A percentile compares a stretch with the other conserved stretches of the same genome.
phyloP scores from a whole-genome alignment of 495 filamentous ascomycete genomes.

The Durotheca rogersii region DNA sequence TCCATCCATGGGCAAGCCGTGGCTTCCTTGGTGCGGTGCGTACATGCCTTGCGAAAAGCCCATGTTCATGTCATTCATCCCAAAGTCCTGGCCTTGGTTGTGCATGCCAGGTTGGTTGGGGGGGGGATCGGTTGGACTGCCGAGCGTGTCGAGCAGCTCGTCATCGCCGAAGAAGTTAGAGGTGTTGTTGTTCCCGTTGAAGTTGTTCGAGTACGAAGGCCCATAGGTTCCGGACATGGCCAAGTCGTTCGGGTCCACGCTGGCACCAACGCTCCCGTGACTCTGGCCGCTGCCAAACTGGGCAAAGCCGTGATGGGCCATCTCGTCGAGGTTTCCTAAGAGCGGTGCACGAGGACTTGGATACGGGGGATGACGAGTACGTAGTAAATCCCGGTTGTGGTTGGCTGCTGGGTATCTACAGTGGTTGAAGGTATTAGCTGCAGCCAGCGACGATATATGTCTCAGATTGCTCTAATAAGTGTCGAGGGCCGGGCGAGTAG shows the following conservation, averaged over 20 bases:
- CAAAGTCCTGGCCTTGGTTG: slow-evolving; percentile 52
- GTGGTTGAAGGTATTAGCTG: neutral
- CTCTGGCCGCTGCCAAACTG: slow-evolving; percentile 64
- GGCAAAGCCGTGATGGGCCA: slow-evolving; percentile 62
- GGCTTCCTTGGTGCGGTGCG: slow-evolving; percentile 41
- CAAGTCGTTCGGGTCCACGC: slow-evolving; percentile 85
- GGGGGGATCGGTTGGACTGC: slow-evolving; percentile 47
- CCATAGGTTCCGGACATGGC: slow-evolving; percentile 58
- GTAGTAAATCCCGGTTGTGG: neutral
- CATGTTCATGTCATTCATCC: slow-evolving; percentile 51
- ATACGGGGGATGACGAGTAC: neutral
- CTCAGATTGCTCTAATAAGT: slow-evolving; percentile 23
- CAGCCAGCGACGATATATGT: neutral
- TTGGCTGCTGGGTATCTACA: neutral
- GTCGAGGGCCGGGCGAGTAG: slow-evolving; percentile 30
- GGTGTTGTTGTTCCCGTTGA: slow-evolving; percentile 40
- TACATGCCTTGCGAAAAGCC: slow-evolving; percentile 50
- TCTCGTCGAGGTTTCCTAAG: slow-evolving; percentile 32
- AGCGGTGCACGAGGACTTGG: slow-evolving; percentile 2
- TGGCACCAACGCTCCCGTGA: slow-evolving; percentile 52
- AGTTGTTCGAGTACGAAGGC: slow-evolving; percentile 44
- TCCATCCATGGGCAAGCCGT: slow-evolving; percentile 47
- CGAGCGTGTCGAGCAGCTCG: slow-evolving; percentile 61
- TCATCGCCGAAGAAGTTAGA: slow-evolving; percentile 59
- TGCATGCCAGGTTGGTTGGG: slow-evolving; percentile 46